Evolutionary conservation across 2,329 filamentous ascomycete genomes (phyloP).

Genomic region (Trichoderma polysporum): DNA sequence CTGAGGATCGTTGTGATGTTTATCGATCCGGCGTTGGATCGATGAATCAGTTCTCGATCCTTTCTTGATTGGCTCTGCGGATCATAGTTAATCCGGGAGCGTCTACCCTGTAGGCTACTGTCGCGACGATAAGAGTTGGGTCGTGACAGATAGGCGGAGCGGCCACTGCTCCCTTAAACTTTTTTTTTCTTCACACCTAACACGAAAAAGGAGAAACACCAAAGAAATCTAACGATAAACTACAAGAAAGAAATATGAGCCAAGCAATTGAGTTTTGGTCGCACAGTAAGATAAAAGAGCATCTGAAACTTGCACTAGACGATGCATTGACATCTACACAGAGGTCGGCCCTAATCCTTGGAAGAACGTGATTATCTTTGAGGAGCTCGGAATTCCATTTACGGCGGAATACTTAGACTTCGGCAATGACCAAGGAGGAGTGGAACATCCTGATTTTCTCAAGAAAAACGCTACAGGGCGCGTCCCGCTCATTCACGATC

Average conservation of each 20-base stretch:
- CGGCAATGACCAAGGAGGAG: background rate
- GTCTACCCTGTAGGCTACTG: too few relatives aligned
- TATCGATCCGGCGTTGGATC: too few relatives aligned
- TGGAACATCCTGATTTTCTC: background rate
- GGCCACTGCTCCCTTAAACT: background rate
- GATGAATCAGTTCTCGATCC: too few relatives aligned
- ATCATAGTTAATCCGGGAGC: too few relatives aligned
- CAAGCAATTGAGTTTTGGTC: background rate
- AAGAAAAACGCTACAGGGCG: background rate
- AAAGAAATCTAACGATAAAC: background rate
- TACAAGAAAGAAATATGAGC: background rate
- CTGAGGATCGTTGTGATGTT: too few relatives aligned
- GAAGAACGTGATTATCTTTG: background rate
- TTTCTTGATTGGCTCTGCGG: too few relatives aligned
- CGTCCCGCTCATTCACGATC: background rate
- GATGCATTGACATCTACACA: background rate
- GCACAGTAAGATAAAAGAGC: background rate
- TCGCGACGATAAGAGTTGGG: too few relatives aligned
- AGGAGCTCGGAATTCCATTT: background rate
- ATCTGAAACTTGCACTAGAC: background rate
- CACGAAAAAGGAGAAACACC: background rate
- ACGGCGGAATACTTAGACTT: background rate
- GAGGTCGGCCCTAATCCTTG: background rate
- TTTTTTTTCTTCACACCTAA: background rate
- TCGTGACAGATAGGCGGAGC: too few relatives aligned